A percentile compares a stretch with the other conserved stretches of the same genome.
Conservation (phyloP, 495 filamentous ascomycete genomes). For the Aspergillus nanangensis region DNA sequence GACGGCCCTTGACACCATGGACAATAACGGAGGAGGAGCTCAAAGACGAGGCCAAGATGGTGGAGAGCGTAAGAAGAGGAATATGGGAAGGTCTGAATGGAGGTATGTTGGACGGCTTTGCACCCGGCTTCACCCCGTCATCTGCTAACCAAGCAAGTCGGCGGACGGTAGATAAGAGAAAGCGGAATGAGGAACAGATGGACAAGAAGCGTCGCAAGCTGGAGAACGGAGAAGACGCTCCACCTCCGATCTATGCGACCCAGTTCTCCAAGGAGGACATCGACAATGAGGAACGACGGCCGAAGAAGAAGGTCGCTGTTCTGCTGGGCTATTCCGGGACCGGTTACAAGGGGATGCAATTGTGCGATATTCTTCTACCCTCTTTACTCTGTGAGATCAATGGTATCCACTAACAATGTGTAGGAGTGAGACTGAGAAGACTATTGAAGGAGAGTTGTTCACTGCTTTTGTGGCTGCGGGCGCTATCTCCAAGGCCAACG, state of each 20-base stretch:
- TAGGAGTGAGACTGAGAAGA: conserved; percentile 65
- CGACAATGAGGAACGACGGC: conserved; percentile 73
- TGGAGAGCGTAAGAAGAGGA: conserved; percentile 53
- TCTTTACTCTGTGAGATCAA: neutral
- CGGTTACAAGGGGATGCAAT: conserved; percentile 97
- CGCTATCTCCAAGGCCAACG: conserved; percentile 94
- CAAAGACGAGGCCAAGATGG: conserved; percentile 30
- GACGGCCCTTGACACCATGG: conserved; percentile 23
- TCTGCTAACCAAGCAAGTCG: conserved; percentile 66
- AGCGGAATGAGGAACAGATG: conserved; percentile 52
- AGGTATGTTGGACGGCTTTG: conserved; percentile 41
- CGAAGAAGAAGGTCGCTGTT: conserved; percentile 94
- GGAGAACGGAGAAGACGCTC: conserved; percentile 40
- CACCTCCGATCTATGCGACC: conserved; percentile 44
- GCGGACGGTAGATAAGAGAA: conserved; percentile 58
- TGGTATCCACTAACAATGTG: conserved; percentile 28
- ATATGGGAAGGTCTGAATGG: conserved; percentile 64
- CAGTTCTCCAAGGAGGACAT: conserved; percentile 75
- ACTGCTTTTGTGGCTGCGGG: conserved; percentile 82
- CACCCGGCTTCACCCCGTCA: conserved; percentile 16
- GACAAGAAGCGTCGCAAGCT: conserved; percentile 55
- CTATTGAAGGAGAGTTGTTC: conserved; percentile 96
- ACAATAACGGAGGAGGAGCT: conserved; percentile 36
- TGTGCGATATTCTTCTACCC: conserved; percentile 39
- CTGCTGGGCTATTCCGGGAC: conserved; percentile 92